phyloP scores from a whole-genome alignment of 768 basidiomycete species.

The Boletus fagicola region DNA sequence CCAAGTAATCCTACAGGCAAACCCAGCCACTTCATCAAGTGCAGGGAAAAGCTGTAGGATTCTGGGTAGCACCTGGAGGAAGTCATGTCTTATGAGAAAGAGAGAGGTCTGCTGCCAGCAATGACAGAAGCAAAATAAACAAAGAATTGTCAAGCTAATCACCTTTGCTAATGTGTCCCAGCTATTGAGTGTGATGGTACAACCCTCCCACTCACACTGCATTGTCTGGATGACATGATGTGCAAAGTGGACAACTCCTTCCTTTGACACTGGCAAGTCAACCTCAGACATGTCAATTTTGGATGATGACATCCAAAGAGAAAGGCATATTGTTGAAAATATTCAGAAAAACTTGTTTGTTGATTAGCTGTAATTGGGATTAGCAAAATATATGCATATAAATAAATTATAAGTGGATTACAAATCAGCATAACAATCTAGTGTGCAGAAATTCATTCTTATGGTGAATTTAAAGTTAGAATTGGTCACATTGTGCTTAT shows the following conservation, averaged over 20 bases:
- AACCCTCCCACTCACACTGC: constrained; percentile 32
- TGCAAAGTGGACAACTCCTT: constrained; percentile 23
- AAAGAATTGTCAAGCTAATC: constrained; percentile 12
- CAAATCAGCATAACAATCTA: not conserved
- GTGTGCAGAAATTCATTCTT: too few relatives aligned
- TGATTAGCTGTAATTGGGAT: not conserved
- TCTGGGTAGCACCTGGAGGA: constrained; percentile 5
- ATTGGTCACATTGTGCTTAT: too few relatives aligned
- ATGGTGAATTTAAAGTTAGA: too few relatives aligned
- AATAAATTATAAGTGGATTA: constrained; percentile 8
- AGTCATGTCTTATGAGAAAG: not conserved
- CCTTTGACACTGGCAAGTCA: constrained; percentile 24
- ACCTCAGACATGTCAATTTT: constrained; percentile 16
- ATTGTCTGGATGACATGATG: constrained; percentile 23
- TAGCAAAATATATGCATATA: constrained; percentile 5
- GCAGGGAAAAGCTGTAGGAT: constrained; percentile 17
- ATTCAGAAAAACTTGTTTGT: not conserved
- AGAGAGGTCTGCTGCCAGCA: constrained; percentile 7
- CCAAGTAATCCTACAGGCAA: constrained; percentile 23
- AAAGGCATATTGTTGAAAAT: not conserved
- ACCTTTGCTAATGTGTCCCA: constrained; percentile 32
- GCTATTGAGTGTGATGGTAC: constrained; percentile 27
- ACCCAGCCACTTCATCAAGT: constrained; percentile 6
- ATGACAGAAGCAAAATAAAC: constrained; percentile 1
- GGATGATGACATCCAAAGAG: constrained; percentile 8